Evolutionary conservation across 2,329 filamentous ascomycete genomes (phyloP).

Genomic region (Xylaria sp.): DNA sequence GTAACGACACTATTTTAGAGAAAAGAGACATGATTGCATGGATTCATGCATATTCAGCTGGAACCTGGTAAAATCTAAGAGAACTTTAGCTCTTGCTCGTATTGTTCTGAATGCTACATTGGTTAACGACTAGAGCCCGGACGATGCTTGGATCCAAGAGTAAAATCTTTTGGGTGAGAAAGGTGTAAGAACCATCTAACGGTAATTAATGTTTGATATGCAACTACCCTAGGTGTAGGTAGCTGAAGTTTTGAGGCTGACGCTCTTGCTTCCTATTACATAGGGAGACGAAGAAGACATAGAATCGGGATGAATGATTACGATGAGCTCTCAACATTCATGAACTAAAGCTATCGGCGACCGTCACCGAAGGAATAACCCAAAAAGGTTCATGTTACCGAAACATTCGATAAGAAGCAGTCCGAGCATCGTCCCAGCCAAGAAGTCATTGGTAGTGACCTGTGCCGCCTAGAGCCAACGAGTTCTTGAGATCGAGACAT

Average conservation of each 20-base stretch:
- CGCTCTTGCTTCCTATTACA: background rate
- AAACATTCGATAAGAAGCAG: background rate
- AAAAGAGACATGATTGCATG: too few species aligned
- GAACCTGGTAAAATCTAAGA: too few species aligned
- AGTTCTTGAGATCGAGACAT: background rate
- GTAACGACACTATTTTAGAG: background rate
- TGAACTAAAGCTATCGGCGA: background rate
- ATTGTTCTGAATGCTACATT: background rate
- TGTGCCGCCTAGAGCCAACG: background rate
- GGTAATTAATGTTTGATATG: background rate
- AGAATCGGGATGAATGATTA: background rate
- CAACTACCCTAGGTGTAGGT: background rate
- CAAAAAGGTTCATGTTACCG: background rate
- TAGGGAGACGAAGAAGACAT: background rate
- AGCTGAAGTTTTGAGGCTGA: background rate
- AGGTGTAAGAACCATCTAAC: background rate
- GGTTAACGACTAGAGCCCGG: too few species aligned
- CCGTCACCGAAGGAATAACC: background rate
- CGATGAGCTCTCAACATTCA: background rate
- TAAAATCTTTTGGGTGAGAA: background rate
- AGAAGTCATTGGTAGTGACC: background rate
- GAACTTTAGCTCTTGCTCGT: background rate
- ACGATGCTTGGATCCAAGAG: background rate
- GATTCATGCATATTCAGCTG: background rate
- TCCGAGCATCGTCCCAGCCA: background rate